Conservation (phyloP, 306 rosid species). For the Quercus dentata region DNA sequence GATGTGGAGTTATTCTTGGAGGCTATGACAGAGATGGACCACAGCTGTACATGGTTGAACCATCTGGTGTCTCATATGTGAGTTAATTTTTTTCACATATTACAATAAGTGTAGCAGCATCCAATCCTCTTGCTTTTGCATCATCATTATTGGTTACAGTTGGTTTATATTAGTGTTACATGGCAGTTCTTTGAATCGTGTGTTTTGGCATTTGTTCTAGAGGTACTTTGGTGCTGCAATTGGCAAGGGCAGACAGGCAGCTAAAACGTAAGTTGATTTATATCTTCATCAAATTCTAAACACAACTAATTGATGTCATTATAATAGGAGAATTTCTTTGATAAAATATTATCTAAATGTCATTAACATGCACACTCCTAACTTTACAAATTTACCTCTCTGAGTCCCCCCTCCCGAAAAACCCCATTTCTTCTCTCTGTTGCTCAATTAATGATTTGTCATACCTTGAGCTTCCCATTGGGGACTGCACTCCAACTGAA, state of each 20-base stretch:
- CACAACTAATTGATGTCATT: neutral
- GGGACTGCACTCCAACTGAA: neutral
- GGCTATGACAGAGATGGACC: conserved; percentile 99
- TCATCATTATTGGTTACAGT: conserved; percentile 2
- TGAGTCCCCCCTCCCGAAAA: neutral
- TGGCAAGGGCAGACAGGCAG: conserved; percentile 98
- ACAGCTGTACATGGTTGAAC: conserved; percentile 94
- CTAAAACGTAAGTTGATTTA: conserved; percentile 80
- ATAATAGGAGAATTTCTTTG: neutral
- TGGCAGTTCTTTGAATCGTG: conserved; percentile 11
- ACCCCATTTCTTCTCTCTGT: neutral
- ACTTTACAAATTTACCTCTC: neutral
- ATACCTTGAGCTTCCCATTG: neutral
- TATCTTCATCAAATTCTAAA: neutral
- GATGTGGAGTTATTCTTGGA: conserved; percentile 95
- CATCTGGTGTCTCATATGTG: conserved; percentile 93
- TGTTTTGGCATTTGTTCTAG: conserved; percentile 40
- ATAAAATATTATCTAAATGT: neutral
- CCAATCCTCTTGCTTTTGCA: neutral
- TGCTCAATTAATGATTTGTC: neutral
- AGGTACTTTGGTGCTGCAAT: conserved; percentile 98
- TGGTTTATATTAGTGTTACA: neutral
- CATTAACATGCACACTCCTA: neutral
- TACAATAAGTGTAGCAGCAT: neutral
- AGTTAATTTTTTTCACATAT: conserved; percentile 29